phyloP scores from a whole-genome alignment of 1,284 basidiomycete genomes.

The Ustilago vetiveriae region DNA sequence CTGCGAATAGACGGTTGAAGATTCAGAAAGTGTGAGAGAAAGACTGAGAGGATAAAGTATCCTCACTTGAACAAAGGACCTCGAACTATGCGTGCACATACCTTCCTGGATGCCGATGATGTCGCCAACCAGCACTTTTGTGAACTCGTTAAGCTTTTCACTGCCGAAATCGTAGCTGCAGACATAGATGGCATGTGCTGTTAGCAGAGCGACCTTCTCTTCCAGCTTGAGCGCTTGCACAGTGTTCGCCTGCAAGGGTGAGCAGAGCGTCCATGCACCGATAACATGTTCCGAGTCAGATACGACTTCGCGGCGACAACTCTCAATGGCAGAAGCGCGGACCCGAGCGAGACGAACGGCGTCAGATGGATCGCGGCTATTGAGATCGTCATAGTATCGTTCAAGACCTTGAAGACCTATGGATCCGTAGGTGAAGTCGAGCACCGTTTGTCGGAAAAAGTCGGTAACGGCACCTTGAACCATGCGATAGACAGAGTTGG shows the following conservation, averaged over 20 bases:
- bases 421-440: conserved; percentile 57
- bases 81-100: not conserved
- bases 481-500: conserved; percentile 58
- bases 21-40: too few species aligned
- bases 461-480: conserved; percentile 76
- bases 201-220: conserved; percentile 88
- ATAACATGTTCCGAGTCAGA: conserved; percentile 80
- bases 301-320: conserved; percentile 29
- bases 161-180: conserved; percentile 76
- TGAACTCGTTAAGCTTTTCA: conserved; percentile 62
- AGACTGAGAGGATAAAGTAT: too few species aligned
- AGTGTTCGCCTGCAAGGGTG: conserved; percentile 81
- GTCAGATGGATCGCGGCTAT: conserved; percentile 87
- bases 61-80: not conserved
- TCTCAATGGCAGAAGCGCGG: conserved; percentile 69
- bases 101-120: conserved; percentile 86
- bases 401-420: conserved; percentile 42
- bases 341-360: conserved; percentile 86
- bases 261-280: conserved; percentile 90
- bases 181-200: conserved; percentile 75
- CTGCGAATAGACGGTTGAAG: too few species aligned
- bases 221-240: conserved; percentile 72
- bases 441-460: conserved; percentile 83
- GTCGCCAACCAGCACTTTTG: conserved; percentile 82
- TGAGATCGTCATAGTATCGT: conserved; percentile 70